Conservation (phyloP, 441 rosid species). For the Brassica balearica region DNA sequence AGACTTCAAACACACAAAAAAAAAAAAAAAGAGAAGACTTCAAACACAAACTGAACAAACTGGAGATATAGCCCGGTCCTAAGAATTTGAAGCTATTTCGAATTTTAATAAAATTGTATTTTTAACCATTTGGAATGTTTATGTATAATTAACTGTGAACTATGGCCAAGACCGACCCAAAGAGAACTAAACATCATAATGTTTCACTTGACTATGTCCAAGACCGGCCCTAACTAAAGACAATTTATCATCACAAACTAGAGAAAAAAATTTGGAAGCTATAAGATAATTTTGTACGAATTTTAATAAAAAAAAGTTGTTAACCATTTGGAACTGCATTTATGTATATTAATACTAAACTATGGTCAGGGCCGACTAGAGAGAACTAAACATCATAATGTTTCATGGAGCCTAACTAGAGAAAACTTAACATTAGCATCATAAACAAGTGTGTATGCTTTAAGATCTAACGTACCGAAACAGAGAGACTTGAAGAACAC, state of each 20-base stretch:
- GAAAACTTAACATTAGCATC: no score
- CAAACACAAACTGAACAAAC: neutral
- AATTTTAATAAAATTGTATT: no score
- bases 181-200: neutral
- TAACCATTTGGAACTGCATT: neutral
- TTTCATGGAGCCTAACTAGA: no score
- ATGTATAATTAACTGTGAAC: neutral
- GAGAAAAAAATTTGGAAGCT: neutral
- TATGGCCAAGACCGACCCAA: neutral
- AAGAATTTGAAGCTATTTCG: neutral
- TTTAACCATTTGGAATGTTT: no score
- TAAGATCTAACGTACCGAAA: conserved; percentile 49
- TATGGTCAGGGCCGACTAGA: neutral
- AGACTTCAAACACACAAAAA: neutral
- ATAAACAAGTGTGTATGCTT: neutral
- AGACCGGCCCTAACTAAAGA: neutral
- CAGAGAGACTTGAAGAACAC: conserved; percentile 69
- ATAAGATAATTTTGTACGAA: neutral
- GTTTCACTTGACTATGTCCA: neutral
- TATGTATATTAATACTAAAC: neutral
- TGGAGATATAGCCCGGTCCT: neutral
- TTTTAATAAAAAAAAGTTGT: neutral
- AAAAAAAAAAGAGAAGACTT: no score
- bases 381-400: neutral
- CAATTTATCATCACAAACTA: neutral